Percentiles rank a stretch among this genome's conserved stretches.
phyloP scores from a whole-genome alignment of 768 basidiomycete species.

The Leccinum rimulosum region DNA sequence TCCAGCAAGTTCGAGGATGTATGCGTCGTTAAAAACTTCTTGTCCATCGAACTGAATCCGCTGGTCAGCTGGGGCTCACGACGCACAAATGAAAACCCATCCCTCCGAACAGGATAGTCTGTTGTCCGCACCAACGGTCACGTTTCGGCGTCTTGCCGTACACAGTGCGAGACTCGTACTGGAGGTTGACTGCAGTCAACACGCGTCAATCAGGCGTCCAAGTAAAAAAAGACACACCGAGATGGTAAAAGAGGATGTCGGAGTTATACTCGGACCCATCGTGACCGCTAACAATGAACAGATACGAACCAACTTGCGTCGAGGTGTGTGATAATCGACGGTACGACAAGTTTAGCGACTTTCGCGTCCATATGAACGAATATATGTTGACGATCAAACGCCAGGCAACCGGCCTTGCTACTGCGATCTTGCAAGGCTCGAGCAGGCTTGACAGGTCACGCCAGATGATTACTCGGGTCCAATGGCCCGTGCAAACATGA shows the following conservation, averaged over 20 bases:
- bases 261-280: constrained; percentile 71
- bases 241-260: constrained; percentile 81
- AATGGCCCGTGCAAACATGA: too few relatives aligned
- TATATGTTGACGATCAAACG: constrained; percentile 9
- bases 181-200: constrained; percentile 62
- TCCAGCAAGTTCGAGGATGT: constrained; percentile 82
- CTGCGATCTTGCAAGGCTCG: too few relatives aligned
- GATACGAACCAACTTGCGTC: constrained; percentile 88
- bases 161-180: constrained; percentile 70
- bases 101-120: constrained; percentile 83
- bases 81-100: constrained; percentile 20
- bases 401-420: too few relatives aligned
- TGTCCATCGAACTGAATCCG: constrained; percentile 65
- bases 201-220: not conserved
- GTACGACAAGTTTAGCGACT: constrained; percentile 31
- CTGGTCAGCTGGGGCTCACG: not conserved
- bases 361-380: constrained; percentile 28
- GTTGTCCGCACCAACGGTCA: constrained; percentile 77
- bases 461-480: too few relatives aligned
- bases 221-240: constrained; percentile 52
- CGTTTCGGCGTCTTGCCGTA: constrained; percentile 72
- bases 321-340: constrained; percentile 81
- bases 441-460: too few relatives aligned
- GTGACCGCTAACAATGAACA: constrained; percentile 89
- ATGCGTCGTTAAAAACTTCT: constrained; percentile 81